Evolutionary conservation across 495 filamentous ascomycete species (phyloP), one percentile per base, ranked within the genome.

Genomic region (Neurospora hispaniola): DNA sequence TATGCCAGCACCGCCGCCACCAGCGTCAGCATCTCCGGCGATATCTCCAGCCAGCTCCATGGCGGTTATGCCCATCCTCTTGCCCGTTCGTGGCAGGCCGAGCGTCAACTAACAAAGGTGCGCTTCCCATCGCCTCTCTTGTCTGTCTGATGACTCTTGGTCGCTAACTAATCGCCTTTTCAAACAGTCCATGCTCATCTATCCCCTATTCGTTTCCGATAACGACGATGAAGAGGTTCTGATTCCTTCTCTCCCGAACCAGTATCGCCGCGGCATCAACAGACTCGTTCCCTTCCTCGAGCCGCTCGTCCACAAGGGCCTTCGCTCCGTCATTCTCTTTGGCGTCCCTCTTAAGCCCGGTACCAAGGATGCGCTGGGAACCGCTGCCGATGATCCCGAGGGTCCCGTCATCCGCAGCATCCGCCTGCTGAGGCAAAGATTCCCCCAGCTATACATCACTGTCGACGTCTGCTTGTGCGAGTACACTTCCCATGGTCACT

Each of bases 401-500:
- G 96, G 96, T 38, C 96, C 96, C 39, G 96, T 99, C 70, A 94
- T 98, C 71, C 87, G 89, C 74, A 86, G 88, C 23, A 97, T 98
- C 80, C 90, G 89, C 20, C 87, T 97, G 20, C 84, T 99, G 54
- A 90, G 94, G 72, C 87, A 90, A 71, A 82, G 87, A 27, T 97
- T 98, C 81, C 96, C 96, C 8, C 86, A 91, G 44, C 88, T 99
- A 68, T 99, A 96, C 81, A 91, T 99, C 76, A 89, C 91, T 70
- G 88, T 90, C 43, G 96, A 99, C 82, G 96, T 99, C 69, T 98
- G 96, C 80, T 90, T 99, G 5, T 99, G 96, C 86, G 96, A 99
- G 81, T 99, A 99, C 82, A 98, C 96, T 8, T 95, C 92, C n/a
- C 96, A 99, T 79, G 96, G 96, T 62, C 96, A 99, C 83, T 99